Conservation (phyloP, 2,329 filamentous ascomycete genomes). For the Aspergillus latus region DNA sequence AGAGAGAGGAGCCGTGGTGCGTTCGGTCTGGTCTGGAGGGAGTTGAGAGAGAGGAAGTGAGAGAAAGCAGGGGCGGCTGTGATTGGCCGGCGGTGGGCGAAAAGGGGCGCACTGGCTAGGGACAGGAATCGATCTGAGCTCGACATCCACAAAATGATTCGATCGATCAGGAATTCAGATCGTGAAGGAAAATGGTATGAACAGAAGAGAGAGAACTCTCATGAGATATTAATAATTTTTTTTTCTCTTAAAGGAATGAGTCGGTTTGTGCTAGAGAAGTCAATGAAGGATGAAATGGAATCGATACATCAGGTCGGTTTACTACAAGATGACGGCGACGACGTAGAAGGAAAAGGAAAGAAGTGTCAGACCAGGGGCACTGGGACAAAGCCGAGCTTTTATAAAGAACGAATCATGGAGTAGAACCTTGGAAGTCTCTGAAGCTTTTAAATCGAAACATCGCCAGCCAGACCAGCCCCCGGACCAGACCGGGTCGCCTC, state of each 20-base stretch:
- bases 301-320: conserved; percentile 2
- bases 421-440: not conserved
- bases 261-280: not conserved
- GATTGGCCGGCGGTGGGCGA: conserved; percentile 25
- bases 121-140: conserved; percentile 22
- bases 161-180: not conserved
- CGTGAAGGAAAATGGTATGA: not conserved
- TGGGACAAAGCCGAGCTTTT: not conserved
- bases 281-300: not conserved
- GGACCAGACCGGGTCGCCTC: conserved; percentile 7
- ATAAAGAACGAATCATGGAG: not conserved
- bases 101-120: conserved; percentile 26
- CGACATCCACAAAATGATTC: conserved; percentile 19
- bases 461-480: conserved; percentile 2
- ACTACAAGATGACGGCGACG: not conserved
- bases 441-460: conserved; percentile 8
- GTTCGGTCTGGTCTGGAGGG: conserved; percentile 12
- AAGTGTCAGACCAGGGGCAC: not conserved
- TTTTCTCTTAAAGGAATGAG: not conserved
- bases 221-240: not conserved
- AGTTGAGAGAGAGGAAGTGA: conserved; percentile 8
- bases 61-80: conserved; percentile 12
- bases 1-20: conserved; percentile 17
- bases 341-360: not conserved
- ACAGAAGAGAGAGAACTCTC: not conserved